These are phyloP conservation scores for Candida railenensis DNA, from an alignment of 805 yeast genomes.

Conservation along the genomic window DNA sequence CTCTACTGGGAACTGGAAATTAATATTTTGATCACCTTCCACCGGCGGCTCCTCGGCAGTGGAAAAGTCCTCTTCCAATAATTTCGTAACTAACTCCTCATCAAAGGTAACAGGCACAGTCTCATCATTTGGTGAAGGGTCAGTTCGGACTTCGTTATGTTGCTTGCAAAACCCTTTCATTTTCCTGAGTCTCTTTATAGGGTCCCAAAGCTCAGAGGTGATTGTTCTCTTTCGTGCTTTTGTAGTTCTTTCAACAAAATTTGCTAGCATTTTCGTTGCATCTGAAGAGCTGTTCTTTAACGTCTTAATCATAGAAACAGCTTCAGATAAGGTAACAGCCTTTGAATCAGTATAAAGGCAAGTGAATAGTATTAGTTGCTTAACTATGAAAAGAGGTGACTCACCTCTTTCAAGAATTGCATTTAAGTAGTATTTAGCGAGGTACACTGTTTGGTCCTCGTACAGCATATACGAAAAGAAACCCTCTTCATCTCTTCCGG, in stretches of 20 bases:
- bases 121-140: background rate
- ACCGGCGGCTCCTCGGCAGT: background rate
- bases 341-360: slow-evolving; percentile 17
- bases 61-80: background rate
- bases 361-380: slow-evolving; percentile 22
- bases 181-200: background rate
- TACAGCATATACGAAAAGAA: background rate
- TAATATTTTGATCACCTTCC: background rate
- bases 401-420: slow-evolving; percentile 26
- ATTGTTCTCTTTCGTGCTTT: slow-evolving; percentile 2
- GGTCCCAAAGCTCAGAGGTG: background rate
- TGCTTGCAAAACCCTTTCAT: background rate
- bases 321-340: slow-evolving; percentile 1
- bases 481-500: background rate
- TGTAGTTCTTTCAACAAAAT: background rate
- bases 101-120: background rate
- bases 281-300: slow-evolving; percentile 1
- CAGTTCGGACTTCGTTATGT: background rate
- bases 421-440: slow-evolving; percentile 16
- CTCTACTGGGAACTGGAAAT: background rate
- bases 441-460: slow-evolving; percentile 1
- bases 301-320: background rate
- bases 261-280: background rate
- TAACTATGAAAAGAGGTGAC: slow-evolving; percentile 22
- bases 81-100: background rate